phyloP scores from a whole-genome alignment of 2,329 filamentous ascomycete genomes.

The Paracamarosporium sp. region DNA sequence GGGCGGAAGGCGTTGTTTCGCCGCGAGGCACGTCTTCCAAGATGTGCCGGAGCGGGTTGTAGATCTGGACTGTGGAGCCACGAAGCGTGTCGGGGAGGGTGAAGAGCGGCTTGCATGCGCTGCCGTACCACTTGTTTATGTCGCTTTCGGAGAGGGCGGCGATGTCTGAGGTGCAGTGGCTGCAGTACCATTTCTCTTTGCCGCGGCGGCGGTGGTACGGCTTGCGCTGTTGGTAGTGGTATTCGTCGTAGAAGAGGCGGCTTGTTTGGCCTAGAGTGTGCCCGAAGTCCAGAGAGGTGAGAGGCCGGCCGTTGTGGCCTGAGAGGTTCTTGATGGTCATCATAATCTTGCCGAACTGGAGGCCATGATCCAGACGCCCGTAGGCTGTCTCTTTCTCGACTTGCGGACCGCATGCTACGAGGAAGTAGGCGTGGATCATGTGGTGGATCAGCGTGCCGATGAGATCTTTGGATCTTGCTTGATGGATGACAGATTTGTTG shows the following conservation, averaged over 20 bases:
- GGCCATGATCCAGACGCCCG: constrained; percentile 44
- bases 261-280: constrained; percentile 12
- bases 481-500: constrained; percentile 29
- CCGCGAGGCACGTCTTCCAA: constrained; percentile 38
- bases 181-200: constrained; percentile 30
- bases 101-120: constrained; percentile 39
- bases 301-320: constrained; percentile 28
- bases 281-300: constrained; percentile 45
- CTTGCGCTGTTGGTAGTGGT: constrained; percentile 8
- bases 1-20: constrained; percentile 33
- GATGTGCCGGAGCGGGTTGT: constrained; percentile 31
- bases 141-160: constrained; percentile 22
- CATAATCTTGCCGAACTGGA: constrained; percentile 51
- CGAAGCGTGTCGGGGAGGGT: constrained; percentile 25
- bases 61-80: constrained; percentile 32
- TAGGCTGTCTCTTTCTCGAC: constrained; percentile 39
- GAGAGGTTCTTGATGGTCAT: constrained; percentile 45
- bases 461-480: constrained; percentile 39
- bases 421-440: constrained; percentile 55
- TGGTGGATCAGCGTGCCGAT: constrained; percentile 51
- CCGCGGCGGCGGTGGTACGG: constrained; percentile 6
- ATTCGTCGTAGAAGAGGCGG: constrained; percentile 19
- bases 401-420: constrained; percentile 50
- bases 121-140: constrained; percentile 41
- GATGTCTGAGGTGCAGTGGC: constrained; percentile 28